A percentile compares a stretch with the other conserved stretches of the same genome.
These are phyloP conservation scores for Nevesoporus exiguus DNA, from an alignment of 768 basidiomycete species.

Conservation along the genomic window DNA sequence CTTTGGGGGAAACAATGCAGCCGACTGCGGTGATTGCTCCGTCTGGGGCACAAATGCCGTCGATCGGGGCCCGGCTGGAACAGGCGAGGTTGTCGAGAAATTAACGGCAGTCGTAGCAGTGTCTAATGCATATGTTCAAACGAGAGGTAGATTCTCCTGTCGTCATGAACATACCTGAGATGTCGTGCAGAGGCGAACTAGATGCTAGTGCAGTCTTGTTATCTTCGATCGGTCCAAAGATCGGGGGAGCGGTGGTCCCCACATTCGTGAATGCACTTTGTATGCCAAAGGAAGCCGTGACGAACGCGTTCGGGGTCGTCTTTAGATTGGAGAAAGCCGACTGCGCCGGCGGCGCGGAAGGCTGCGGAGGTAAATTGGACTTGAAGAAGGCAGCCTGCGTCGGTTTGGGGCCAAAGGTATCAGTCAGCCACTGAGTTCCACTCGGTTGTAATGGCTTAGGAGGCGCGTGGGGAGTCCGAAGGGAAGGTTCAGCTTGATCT, in stretches of 20 bases:
- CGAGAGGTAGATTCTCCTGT: background rate
- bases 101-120: background rate
- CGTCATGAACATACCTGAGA: slow-evolving; percentile 13
- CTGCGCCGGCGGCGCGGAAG: slow-evolving; percentile 8
- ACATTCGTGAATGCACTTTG: slow-evolving; percentile 4
- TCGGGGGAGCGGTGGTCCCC: background rate
- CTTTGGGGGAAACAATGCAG: background rate
- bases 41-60: background rate
- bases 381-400: slow-evolving; percentile 23
- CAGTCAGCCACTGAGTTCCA: slow-evolving; percentile 34
- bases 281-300: slow-evolving; percentile 20
- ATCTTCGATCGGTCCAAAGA: slow-evolving; percentile 8
- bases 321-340: slow-evolving; percentile 37
- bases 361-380: slow-evolving; percentile 9
- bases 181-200: background rate
- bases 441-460: slow-evolving; percentile 22
- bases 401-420: slow-evolving; percentile 29
- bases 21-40: background rate
- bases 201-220: background rate
- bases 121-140: background rate
- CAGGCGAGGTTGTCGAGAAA: background rate
- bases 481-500: slow-evolving; percentile 7
- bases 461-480: background rate
- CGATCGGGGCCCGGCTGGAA: background rate
- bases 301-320: slow-evolving; percentile 35